Base-by-base conservation (phyloP, 2,329 filamentous ascomycete species). In the Taxawa tesnikishii region DNA sequence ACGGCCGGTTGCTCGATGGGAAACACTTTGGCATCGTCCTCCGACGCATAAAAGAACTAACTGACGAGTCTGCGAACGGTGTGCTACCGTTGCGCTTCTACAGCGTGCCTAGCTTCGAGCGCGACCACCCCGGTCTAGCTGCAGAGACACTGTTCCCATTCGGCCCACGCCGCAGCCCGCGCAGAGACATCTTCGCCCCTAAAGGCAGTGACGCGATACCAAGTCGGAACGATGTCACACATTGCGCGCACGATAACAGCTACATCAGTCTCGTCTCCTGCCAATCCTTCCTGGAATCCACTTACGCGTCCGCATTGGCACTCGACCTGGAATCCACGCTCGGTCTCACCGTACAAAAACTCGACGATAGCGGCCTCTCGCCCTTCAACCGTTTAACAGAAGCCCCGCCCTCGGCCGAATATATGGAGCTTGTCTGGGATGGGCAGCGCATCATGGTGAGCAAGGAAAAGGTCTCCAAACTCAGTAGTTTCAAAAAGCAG, bases 1-100 rank as follows among this genome's bases (percentile, higher is more conserved):
- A 59, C 21, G 53, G 50, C 3, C 46, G 57, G 6, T 41, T 62
- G 15, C 39, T 39, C 17, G 58, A 62, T 36, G 54, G 49, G 2
- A 33, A 53, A 3, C 54, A 58, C 24, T 62, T 61, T 29, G 54
- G 52, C n/a, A 55, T 57, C 28, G 45, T 63, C 31, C 42, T 59
- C 37, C 44, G 45, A 27, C 49, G 54, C 3, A 56, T 62, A 36
- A 50, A 47, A 32, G 49, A 55, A 15, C 44, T 59, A 39, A 34
- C 48, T 18, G 18, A 38, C 26, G 15, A 42, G 35, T 41, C 51
- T 41, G 15, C 43, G 32, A 37, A 50, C 37, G 32, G 44, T 9
- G 18, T 32, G 3, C 40, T 60, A 10, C 41, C 44, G 1, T 41
- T 60, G 13, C 19, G n/a, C n/a, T n/a, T n/a, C n/a, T n/a, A n/a